These are phyloP conservation scores for Cercospora janseana DNA, from an alignment of 2,329 filamentous ascomycete species.

Conservation along the genomic window DNA sequence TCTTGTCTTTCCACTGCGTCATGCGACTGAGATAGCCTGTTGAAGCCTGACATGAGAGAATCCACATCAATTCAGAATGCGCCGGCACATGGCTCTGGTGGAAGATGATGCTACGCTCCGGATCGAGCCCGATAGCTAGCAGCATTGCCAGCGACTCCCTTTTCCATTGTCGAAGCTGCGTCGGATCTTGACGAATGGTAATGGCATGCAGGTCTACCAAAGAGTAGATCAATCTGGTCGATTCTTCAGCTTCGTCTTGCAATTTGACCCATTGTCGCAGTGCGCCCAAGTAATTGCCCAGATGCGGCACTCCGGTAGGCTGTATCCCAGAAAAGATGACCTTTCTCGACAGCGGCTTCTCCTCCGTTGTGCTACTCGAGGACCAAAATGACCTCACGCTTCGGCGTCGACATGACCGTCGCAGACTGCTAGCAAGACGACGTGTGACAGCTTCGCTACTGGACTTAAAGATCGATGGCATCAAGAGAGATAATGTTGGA, in stretches of 20 bases:
- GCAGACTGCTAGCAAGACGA: neutral
- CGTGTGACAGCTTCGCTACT: neutral
- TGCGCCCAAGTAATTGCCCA: slow-evolving; percentile 94
- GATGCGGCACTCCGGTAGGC: slow-evolving; percentile 87
- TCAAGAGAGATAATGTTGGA: neutral
- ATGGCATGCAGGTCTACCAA: slow-evolving; percentile 94
- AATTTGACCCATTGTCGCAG: slow-evolving; percentile 80
- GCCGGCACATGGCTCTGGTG: slow-evolving; percentile 65
- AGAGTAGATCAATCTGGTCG: slow-evolving; percentile 71
- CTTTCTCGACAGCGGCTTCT: slow-evolving; percentile 26
- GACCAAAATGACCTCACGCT: slow-evolving; percentile 1
- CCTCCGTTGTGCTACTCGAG: slow-evolving; percentile 10
- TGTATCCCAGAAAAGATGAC: slow-evolving; percentile 95
- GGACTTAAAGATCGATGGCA: neutral
- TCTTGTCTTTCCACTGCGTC: slow-evolving; percentile 92
- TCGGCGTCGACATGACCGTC: neutral
- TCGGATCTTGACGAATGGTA: slow-evolving; percentile 68
- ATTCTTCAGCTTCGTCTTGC: slow-evolving; percentile 61
- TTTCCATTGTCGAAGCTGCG: slow-evolving; percentile 61
- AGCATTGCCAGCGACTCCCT: slow-evolving; percentile 75
- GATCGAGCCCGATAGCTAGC: slow-evolving; percentile 79
- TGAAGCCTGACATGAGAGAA: slow-evolving; percentile 84
- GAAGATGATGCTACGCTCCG: slow-evolving; percentile 74
- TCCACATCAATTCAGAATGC: slow-evolving; percentile 95
- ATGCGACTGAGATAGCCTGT: slow-evolving; percentile 95